A percentile compares a stretch with the other conserved stretches of the same genome.
Evolutionary conservation across 2,329 filamentous ascomycete genomes (phyloP).

Genomic region (Herpotrichia juniperi): DNA sequence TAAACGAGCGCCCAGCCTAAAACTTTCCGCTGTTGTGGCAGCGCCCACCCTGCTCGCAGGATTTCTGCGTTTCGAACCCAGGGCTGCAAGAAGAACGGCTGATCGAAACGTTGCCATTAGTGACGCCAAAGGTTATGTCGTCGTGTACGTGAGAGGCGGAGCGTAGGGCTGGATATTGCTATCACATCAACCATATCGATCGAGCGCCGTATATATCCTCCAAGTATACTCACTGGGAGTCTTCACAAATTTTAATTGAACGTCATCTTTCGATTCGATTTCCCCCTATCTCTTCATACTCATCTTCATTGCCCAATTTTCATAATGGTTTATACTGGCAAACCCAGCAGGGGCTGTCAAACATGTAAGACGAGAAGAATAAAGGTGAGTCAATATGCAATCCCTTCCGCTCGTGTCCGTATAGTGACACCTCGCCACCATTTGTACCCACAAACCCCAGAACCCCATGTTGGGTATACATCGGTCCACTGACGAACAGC

Average conservation of each 20-base stretch:
- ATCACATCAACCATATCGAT: not conserved
- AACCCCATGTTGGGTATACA: not conserved
- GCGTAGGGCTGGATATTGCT: slow-evolving; percentile 7
- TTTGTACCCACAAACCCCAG: not conserved
- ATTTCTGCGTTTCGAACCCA: slow-evolving; percentile 9
- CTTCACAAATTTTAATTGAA: not conserved
- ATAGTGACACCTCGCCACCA: not conserved
- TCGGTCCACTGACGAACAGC: slow-evolving; percentile 15
- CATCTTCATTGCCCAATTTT: not conserved
- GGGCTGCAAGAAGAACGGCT: slow-evolving; percentile 13
- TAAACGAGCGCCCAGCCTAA: too few relatives aligned
- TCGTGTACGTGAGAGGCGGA: slow-evolving; percentile 34
- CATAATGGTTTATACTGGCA: slow-evolving; percentile 48
- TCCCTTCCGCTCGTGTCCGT: not conserved
- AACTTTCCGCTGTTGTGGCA: not conserved
- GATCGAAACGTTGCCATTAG: slow-evolving; percentile 2
- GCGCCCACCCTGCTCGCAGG: not conserved
- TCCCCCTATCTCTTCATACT: not conserved
- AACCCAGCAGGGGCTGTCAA: slow-evolving; percentile 65
- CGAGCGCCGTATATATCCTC: not conserved
- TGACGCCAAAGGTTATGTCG: slow-evolving; percentile 23
- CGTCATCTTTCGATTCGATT: not conserved
- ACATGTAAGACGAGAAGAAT: slow-evolving; percentile 76
- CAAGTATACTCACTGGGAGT: not conserved
- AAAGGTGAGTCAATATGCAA: slow-evolving; percentile 60